Evolutionary conservation across 768 basidiomycete genomes (phyloP), one percentile per base, ranked within the genome.

Genomic region (Phaeolepiota aurea): DNA sequence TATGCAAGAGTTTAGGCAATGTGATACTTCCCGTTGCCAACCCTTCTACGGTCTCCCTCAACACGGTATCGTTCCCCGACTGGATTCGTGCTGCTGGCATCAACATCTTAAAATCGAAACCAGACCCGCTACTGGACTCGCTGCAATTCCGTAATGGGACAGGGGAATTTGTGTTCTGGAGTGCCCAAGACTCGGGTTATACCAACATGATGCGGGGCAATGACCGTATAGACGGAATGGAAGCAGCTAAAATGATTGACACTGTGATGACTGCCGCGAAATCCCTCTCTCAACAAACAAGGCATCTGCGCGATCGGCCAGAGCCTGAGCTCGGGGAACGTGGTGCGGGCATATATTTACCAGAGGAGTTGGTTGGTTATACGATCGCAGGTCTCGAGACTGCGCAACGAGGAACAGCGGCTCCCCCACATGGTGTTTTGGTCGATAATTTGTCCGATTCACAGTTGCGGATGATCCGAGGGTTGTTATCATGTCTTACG

Each of bases 1-100:
- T 99, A 3, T 99, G 96, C 69, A 98, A 98, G 63, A 91, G 88
- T 50, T 68, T 97, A 4, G 92, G 94, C 2, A 99, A 99, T 58
- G 79, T 91, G 20, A 82, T 99, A 31, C 71, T 99, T 1, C 96
- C 96, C 0, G 81, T 93, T 13, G 68, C 74, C 3, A 66, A 67
- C 10, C 67, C 79, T 0, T 57, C 69, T 9, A 49, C 48, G n/a
- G 71, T 65, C 23, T 57, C 69, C 16, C 69, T 79, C 39, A 85
- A 76, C 43, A 62, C 59, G 3, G 62, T 76, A 0, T 73, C 82
- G 0, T 87, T 96, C 55, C 69, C 87, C 0, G 89, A 93, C 50
- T 93, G 88, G 88, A 88, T 93, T 23, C 78, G 92, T 2, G 77
- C 79, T 1, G 86, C 89, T 4, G 89, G 89, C 12, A 91, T 92